Evolutionary conservation across 257 asterid genomes (phyloP).

Genomic region (Prunella vulgaris): DNA sequence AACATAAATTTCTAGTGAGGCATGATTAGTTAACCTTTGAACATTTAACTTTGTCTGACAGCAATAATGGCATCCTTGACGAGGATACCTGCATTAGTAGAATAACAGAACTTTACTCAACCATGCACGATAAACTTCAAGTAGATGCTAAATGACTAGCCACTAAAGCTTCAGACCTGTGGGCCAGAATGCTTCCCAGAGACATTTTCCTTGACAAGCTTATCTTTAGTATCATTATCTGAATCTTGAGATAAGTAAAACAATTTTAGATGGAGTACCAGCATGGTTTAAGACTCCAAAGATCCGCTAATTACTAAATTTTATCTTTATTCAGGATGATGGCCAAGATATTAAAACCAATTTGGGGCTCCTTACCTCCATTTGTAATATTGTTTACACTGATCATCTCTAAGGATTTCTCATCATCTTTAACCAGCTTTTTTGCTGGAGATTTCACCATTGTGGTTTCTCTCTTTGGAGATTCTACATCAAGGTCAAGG

Average conservation of each 20-base stretch:
- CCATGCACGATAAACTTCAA: slow-evolving; percentile 1
- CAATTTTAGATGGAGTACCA: slow-evolving; percentile 11
- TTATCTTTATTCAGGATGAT: neutral
- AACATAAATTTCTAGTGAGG: slow-evolving; percentile 15
- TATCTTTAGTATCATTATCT: slow-evolving; percentile 43
- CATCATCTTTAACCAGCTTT: slow-evolving; percentile 36
- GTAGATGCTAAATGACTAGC: slow-evolving; percentile 13
- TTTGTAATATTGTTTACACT: slow-evolving; percentile 18
- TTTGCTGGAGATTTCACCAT: slow-evolving; percentile 37
- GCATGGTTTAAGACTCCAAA: slow-evolving; percentile 3
- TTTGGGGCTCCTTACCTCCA: slow-evolving; percentile 35
- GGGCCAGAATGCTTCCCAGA: slow-evolving; percentile 40
- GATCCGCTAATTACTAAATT: slow-evolving; percentile 8
- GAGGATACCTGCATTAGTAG: slow-evolving; percentile 54
- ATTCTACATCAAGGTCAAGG: slow-evolving; percentile 29
- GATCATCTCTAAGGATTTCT: slow-evolving; percentile 24
- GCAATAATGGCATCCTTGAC: slow-evolving; percentile 74
- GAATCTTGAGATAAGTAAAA: slow-evolving; percentile 24
- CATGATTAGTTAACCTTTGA: slow-evolving; percentile 49
- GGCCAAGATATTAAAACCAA: slow-evolving; percentile 12
- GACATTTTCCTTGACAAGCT: slow-evolving; percentile 42
- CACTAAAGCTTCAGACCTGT: slow-evolving; percentile 43
- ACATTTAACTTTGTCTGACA: slow-evolving; percentile 42
- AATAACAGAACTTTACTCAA: slow-evolving; percentile 15
- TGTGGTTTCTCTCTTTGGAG: slow-evolving; percentile 25